These are phyloP conservation scores for Thelephora terrestris DNA, from an alignment of 1,284 basidiomycete genomes.

Conservation along the genomic window DNA sequence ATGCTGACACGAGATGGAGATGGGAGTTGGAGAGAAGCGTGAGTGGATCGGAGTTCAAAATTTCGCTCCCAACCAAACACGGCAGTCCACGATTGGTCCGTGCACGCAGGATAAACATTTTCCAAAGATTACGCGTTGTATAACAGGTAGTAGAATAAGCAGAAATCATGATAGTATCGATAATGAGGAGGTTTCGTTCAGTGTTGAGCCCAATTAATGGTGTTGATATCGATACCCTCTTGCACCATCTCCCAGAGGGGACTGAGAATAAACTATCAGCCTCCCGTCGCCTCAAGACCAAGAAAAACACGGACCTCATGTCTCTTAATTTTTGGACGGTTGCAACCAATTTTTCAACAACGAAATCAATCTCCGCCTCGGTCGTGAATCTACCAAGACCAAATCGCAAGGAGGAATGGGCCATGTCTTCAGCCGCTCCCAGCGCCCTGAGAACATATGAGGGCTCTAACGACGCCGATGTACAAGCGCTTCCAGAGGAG, in stretches of 20 bases:
- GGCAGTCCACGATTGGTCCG: too few species aligned
- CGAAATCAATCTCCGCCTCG: constrained; percentile 94
- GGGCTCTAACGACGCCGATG: constrained; percentile 95
- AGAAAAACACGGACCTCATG: constrained; percentile 43
- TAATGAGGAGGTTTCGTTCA: constrained; percentile 16
- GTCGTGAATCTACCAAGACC: constrained; percentile 98
- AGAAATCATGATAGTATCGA: not conserved
- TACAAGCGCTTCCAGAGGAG: constrained; percentile 97
- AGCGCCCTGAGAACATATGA: constrained; percentile 97
- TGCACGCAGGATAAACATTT: too few species aligned
- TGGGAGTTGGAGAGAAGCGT: not conserved
- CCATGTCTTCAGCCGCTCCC: constrained; percentile 97
- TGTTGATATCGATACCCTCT: constrained; percentile 91
- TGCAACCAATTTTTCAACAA: constrained; percentile 79
- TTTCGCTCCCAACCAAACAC: not conserved
- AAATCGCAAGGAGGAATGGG: constrained; percentile 95
- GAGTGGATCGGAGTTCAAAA: not conserved
- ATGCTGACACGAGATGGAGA: not conserved
- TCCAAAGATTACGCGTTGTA: too few species aligned
- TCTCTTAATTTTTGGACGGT: constrained; percentile 73
- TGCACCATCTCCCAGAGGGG: constrained; percentile 99
- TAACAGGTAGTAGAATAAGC: not conserved
- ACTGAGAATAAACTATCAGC: constrained; percentile 27
- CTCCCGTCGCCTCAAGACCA: not conserved
- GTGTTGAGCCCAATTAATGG: constrained; percentile 86